A percentile compares a stretch with the other conserved stretches of the same genome.
Conservation (phyloP, 306 rosid species). For the Vachellia pachyceras region DNA sequence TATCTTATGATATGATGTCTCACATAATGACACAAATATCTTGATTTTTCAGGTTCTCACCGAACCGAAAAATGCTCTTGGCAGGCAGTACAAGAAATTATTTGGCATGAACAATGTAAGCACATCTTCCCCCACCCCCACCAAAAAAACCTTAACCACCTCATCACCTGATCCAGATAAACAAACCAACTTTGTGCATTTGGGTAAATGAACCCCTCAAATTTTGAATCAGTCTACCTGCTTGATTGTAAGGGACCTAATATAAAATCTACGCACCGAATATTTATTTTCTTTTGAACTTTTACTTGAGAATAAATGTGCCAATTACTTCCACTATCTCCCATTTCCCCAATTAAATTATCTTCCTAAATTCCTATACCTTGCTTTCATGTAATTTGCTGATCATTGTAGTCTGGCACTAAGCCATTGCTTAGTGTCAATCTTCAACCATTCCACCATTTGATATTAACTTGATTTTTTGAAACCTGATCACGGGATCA, state of each 20-base stretch:
- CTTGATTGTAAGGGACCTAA: constrained; percentile 4
- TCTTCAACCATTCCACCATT: constrained; percentile 25
- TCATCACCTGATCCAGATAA: neutral
- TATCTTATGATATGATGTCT: constrained; percentile 13
- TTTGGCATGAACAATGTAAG: constrained; percentile 85
- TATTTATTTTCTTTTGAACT: constrained; percentile 16
- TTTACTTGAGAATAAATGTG: neutral
- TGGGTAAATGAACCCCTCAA: neutral
- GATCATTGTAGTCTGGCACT: constrained; percentile 7
- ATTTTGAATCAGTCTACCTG: constrained; percentile 18
- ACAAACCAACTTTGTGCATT: constrained; percentile 17
- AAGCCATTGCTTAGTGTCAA: neutral
- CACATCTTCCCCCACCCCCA: constrained; percentile 11
- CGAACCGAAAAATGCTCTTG: constrained; percentile 86
- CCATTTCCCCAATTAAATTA: constrained; percentile 5
- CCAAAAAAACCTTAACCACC: neutral
- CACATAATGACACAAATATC: constrained; percentile 18
- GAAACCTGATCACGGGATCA: neutral
- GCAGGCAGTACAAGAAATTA: constrained; percentile 86
- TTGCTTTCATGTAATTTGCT: constrained; percentile 10
- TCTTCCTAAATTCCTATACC: neutral
- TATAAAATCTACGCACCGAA: constrained; percentile 16
- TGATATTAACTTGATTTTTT: constrained; percentile 5
- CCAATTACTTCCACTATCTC: neutral
- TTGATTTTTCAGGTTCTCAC: constrained; percentile 73